Percentiles rank a stretch among this genome's conserved stretches.
phyloP scores from a whole-genome alignment of 331 rosid genomes.

The Prunus yedoensis region DNA sequence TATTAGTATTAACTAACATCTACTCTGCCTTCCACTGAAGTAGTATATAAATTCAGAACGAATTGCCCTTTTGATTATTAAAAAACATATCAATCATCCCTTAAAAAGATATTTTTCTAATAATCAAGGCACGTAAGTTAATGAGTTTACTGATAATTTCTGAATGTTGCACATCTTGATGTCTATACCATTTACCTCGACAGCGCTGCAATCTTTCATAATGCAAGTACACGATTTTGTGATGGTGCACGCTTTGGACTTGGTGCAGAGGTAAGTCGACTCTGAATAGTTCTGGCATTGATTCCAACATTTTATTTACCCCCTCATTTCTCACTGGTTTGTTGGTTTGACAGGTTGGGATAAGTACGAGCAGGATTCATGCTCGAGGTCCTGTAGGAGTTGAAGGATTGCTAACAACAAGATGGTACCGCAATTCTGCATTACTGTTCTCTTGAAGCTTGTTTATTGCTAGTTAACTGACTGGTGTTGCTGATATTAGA shows the following conservation, averaged over 20 bases:
- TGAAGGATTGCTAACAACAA: slow-evolving; percentile 74
- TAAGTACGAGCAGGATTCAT: slow-evolving; percentile 73
- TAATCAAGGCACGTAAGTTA: neutral
- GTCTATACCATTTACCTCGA: slow-evolving; percentile 6
- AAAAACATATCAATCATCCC: neutral
- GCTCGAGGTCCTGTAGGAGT: slow-evolving; percentile 95
- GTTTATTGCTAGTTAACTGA: neutral
- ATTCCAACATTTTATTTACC: slow-evolving; percentile 14
- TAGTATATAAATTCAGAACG: no score
- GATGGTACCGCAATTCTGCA: slow-evolving; percentile 59
- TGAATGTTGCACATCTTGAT: slow-evolving; percentile 5
- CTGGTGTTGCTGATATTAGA: no score
- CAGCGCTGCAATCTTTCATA: slow-evolving; percentile 87
- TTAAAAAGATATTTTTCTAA: neutral
- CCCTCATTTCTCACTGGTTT: slow-evolving; percentile 12
- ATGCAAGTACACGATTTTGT: slow-evolving; percentile 73
- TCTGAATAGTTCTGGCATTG: neutral
- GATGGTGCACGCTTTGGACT: slow-evolving; percentile 87
- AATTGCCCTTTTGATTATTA: no score
- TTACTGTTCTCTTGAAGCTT: neutral
- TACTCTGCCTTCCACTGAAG: neutral
- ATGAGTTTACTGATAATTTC: neutral
- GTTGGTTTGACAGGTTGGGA: slow-evolving; percentile 62
- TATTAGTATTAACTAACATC: no score
- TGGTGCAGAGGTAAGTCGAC: slow-evolving; percentile 66